Conservation (phyloP, 2,329 filamentous ascomycete species). For the Ilyonectria robusta region DNA sequence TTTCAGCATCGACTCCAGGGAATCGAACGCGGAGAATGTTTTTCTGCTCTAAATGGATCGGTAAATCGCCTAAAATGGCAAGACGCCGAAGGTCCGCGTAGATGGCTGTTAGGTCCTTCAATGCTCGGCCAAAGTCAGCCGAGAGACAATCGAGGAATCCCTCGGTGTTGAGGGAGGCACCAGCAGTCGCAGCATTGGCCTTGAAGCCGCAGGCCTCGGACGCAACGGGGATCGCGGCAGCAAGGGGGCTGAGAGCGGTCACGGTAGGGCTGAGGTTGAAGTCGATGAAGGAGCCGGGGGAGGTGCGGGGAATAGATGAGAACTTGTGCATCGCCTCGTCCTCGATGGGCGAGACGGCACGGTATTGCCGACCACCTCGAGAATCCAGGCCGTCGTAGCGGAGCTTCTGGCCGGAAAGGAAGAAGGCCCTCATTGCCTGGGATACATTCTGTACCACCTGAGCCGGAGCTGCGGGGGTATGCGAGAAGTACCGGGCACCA, state of each 20-base stretch:
- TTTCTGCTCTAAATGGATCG: slow-evolving; percentile 79
- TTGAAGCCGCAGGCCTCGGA: slow-evolving; percentile 61
- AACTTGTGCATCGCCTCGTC: slow-evolving; percentile 80
- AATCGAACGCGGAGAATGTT: slow-evolving; percentile 86
- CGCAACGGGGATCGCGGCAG: slow-evolving; percentile 65
- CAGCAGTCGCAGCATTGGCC: slow-evolving; percentile 56
- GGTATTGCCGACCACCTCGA: slow-evolving; percentile 84
- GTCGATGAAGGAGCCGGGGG: slow-evolving; percentile 86
- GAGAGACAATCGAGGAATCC: slow-evolving; percentile 89
- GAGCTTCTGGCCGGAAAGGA: slow-evolving; percentile 89
- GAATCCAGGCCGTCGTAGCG: slow-evolving; percentile 85
- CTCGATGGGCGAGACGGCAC: slow-evolving; percentile 80
- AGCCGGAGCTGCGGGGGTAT: slow-evolving; percentile 85
- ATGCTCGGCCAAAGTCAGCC: slow-evolving; percentile 86
- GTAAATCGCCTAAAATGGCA: slow-evolving; percentile 84
- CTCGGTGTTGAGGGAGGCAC: slow-evolving; percentile 81
- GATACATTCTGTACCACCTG: slow-evolving; percentile 98
- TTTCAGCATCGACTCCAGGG: slow-evolving; percentile 87
- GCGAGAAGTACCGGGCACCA: slow-evolving; percentile 89
- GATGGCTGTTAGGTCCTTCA: slow-evolving; percentile 86
- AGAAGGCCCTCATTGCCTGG: slow-evolving; percentile 90
- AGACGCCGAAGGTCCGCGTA: slow-evolving; percentile 87
- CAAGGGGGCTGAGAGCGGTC: slow-evolving; percentile 85
- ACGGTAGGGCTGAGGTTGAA: slow-evolving; percentile 91
- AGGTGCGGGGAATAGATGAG: slow-evolving; percentile 66